Percentiles rank a stretch among this genome's conserved stretches.
These are phyloP conservation scores for Kluyveromyces lactis DNA, from an alignment of 805 yeast genomes.

Conservation along the genomic window DNA sequence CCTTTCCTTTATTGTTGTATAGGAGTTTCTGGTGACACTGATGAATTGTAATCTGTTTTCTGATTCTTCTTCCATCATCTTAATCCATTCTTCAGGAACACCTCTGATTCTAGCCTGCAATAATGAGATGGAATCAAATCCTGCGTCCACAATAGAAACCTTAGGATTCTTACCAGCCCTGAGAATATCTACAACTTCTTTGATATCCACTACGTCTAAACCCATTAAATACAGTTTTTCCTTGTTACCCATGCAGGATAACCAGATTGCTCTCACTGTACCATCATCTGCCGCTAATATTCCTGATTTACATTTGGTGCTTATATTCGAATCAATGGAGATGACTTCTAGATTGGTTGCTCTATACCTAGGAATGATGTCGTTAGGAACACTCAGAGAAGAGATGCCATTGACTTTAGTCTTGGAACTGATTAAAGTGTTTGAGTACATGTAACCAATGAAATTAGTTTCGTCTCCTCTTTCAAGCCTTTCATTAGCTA, in stretches of 20 bases:
- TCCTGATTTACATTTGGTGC: constrained; percentile 74
- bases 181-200: constrained; percentile 46
- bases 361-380: constrained; percentile 68
- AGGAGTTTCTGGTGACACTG: constrained; percentile 60
- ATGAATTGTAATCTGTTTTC: constrained; percentile 66
- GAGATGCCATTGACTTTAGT: constrained; percentile 73
- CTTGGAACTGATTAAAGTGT: constrained; percentile 62
- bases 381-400: constrained; percentile 63
- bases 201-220: constrained; percentile 61
- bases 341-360: constrained; percentile 78
- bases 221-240: constrained; percentile 69
- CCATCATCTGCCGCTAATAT: constrained; percentile 72
- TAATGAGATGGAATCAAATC: constrained; percentile 58
- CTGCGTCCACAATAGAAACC: constrained; percentile 69
- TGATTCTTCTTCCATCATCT: constrained; percentile 51
- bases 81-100: constrained; percentile 81
- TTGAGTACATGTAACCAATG: constrained; percentile 68
- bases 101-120: constrained; percentile 76
- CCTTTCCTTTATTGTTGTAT: constrained; percentile 32
- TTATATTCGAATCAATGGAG: constrained; percentile 61
- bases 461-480: constrained; percentile 75
- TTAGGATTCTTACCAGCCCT: constrained; percentile 44
- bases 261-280: constrained; percentile 75
- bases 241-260: constrained; percentile 71
- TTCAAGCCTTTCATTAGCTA: constrained; percentile 46